These are phyloP conservation scores for Pichiaceae sp. DNA, from an alignment of 1,139 yeast species.

Conservation along the genomic window DNA sequence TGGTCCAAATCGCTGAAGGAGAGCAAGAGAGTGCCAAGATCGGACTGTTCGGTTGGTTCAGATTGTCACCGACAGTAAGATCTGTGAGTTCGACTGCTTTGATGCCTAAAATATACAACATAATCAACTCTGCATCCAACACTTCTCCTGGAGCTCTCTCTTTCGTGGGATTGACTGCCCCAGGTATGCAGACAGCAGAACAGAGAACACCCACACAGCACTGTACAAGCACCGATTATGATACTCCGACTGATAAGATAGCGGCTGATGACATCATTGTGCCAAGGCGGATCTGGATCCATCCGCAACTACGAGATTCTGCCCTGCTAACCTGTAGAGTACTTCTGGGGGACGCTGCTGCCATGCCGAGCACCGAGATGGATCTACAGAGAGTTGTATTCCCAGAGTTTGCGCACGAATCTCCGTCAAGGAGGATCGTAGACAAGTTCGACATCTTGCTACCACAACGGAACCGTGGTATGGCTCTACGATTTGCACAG, in stretches of 20 bases:
- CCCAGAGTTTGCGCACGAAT: conserved; percentile 16
- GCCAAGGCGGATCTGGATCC: conserved; percentile 22
- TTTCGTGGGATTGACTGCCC: background rate
- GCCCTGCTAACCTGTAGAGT: conserved; percentile 22
- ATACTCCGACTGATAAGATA: too few species aligned
- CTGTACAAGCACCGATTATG: too few species aligned
- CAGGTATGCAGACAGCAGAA: too few species aligned
- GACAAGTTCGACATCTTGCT: conserved; percentile 13
- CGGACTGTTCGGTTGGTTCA: conserved; percentile 6
- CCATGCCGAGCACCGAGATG: conserved; percentile 12
- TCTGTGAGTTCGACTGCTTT: background rate
- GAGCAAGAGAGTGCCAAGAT: conserved; percentile 19
- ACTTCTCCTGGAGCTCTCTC: background rate
- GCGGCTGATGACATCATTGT: too few species aligned
- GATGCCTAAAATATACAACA: background rate
- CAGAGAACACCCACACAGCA: too few species aligned
- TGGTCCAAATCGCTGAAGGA: conserved; percentile 31
- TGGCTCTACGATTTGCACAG: conserved; percentile 6
- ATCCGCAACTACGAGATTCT: conserved; percentile 21
- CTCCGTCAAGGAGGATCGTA: conserved; percentile 9
- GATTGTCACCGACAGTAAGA: background rate
- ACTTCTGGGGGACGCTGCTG: conserved; percentile 15
- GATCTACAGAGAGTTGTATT: conserved; percentile 17
- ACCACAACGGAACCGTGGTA: background rate
- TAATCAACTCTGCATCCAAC: background rate